phyloP scores from a whole-genome alignment of 805 yeast species.

The Yarrowia bubula region DNA sequence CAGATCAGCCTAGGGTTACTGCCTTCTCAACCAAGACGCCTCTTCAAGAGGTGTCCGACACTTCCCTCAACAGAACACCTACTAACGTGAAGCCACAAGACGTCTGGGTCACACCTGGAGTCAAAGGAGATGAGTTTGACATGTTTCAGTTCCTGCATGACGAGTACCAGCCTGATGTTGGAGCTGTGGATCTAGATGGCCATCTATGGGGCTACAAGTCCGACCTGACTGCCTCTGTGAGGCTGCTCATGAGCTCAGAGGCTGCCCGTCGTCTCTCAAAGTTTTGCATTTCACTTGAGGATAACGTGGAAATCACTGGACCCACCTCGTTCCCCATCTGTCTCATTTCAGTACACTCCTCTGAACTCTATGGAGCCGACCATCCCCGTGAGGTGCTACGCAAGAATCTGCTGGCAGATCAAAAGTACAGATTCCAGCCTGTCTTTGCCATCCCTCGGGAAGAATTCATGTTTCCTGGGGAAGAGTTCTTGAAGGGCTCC shows the following conservation, averaged over 20 bases:
- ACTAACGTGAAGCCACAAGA: neutral
- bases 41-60: neutral
- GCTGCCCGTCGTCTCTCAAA: neutral
- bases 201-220: neutral
- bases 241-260: conserved; percentile 10
- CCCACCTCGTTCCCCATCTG: conserved; percentile 7
- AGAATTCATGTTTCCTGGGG: conserved; percentile 18
- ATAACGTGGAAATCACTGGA: neutral
- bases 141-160: conserved; percentile 7
- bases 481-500: neutral
- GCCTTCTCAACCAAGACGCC: neutral
- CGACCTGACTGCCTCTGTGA: neutral
- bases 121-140: neutral
- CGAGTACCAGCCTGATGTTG: neutral
- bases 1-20: neutral
- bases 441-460: conserved; percentile 11
- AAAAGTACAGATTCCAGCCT: conserved; percentile 6
- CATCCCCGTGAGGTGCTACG: neutral
- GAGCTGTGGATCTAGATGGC: neutral
- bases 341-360: neutral
- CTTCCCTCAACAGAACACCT: neutral
- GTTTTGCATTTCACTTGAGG: conserved; percentile 13
- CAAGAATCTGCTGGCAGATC: neutral
- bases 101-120: neutral
- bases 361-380: neutral